phyloP scores from a whole-genome alignment of 1,139 yeast species.

The Wickerhamomyces sp. region DNA sequence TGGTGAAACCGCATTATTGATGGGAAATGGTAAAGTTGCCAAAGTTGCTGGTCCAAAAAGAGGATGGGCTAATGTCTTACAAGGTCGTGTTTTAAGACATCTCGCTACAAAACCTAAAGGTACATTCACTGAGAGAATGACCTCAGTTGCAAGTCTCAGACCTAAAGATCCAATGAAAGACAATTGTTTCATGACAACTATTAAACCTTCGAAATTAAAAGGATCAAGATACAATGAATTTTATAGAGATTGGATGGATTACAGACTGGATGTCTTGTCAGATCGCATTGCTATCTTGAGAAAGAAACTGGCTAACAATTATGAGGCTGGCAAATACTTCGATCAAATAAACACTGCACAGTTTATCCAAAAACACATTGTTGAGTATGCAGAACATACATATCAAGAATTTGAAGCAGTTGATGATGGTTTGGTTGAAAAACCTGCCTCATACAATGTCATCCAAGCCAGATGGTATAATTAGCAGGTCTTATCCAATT shows the following conservation, averaged over 20 bases:
- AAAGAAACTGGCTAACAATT: conserved; percentile 18
- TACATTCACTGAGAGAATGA: conserved; percentile 45
- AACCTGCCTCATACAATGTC: conserved; percentile 15
- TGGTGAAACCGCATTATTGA: conserved; percentile 52
- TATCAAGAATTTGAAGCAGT: conserved; percentile 45
- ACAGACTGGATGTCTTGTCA: conserved; percentile 38
- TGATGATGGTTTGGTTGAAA: conserved; percentile 27
- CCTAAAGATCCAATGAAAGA: conserved; percentile 39
- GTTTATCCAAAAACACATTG: conserved; percentile 35
- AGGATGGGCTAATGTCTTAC: conserved; percentile 53
- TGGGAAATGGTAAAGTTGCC: conserved; percentile 41
- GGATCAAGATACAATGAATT: conserved; percentile 36
- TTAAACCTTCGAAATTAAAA: conserved; percentile 31
- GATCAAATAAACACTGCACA: conserved; percentile 37
- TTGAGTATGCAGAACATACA: conserved; percentile 34
- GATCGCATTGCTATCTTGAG: conserved; percentile 34
- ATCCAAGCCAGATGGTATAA: conserved; percentile 10
- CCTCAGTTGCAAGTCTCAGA: conserved; percentile 42
- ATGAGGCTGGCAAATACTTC: conserved; percentile 30
- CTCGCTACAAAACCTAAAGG: conserved; percentile 55
- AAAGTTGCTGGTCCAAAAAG: conserved; percentile 48
- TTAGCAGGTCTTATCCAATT: background rate
- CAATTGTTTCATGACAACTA: conserved; percentile 37
- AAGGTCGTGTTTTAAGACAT: conserved; percentile 50
- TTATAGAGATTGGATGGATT: conserved; percentile 41